Conservation (phyloP, 164 flowering plant species). For the Platanus orientalis region DNA sequence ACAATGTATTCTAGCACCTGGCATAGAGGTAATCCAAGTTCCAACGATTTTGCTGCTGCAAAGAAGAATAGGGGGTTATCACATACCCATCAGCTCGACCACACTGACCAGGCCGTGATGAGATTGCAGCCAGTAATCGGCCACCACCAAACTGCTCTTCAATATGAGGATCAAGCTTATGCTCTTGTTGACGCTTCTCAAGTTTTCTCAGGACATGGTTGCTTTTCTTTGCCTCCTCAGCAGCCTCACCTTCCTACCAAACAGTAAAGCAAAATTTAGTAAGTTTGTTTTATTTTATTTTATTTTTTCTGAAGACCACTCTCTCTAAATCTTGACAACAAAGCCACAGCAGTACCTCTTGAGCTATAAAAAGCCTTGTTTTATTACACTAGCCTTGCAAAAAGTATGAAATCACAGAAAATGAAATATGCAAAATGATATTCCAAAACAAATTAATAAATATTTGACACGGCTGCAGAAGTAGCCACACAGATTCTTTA, state of each 20-base stretch:
- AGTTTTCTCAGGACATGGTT: neutral
- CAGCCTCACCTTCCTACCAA: conserved; percentile 1
- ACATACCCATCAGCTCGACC: conserved; percentile 3
- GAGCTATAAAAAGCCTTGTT: too few relatives aligned
- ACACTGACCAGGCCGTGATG: conserved; percentile 1
- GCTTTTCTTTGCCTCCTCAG: neutral
- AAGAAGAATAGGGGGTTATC: neutral
- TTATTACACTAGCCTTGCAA: too few relatives aligned
- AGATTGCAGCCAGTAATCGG: neutral
- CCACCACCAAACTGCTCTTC: neutral
- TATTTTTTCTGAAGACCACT: too few relatives aligned
- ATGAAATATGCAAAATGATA: too few relatives aligned
- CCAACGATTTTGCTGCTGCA: neutral
- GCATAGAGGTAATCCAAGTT: neutral
- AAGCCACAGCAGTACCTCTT: too few relatives aligned
- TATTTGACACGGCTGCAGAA: too few relatives aligned
- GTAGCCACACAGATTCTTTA: too few relatives aligned
- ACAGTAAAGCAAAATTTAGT: neutral
- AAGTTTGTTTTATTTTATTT: neutral
- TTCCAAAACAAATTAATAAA: too few relatives aligned
- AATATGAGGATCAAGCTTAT: neutral
- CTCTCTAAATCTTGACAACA: too few relatives aligned
- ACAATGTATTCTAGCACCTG: neutral
- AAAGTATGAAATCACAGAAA: too few relatives aligned
- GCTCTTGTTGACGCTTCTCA: neutral